phyloP scores from a whole-genome alignment of 257 asterid genomes.

The Solanum ossicruentum region DNA sequence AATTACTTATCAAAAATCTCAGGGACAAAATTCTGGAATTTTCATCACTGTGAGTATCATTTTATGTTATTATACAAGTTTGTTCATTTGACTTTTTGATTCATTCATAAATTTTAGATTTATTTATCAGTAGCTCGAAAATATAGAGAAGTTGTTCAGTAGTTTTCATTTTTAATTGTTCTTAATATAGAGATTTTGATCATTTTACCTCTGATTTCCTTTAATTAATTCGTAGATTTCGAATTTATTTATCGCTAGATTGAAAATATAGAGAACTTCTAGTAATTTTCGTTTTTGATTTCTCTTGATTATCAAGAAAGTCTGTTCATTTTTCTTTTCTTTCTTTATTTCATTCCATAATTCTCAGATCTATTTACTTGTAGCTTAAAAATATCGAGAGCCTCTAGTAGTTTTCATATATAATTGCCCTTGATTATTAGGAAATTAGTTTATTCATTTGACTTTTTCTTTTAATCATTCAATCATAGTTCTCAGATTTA shows the following conservation, averaged over 20 bases:
- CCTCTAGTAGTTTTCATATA: not conserved
- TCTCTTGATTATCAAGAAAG: not conserved
- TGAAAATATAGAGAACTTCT: not conserved
- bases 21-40: conserved; percentile 32
- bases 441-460: not conserved
- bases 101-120: not conserved
- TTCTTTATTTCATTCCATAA: not conserved
- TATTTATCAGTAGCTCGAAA: not conserved
- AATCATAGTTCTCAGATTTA: too few relatives aligned
- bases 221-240: not conserved
- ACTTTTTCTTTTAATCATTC: too few relatives aligned
- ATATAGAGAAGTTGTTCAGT: not conserved
- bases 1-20: conserved; percentile 1
- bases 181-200: too few relatives aligned
- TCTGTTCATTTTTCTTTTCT: not conserved
- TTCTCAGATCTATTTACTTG: not conserved
- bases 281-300: not conserved
- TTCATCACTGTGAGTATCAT: conserved; percentile 26
- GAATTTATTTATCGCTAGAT: not conserved
- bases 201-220: not conserved
- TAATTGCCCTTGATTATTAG: not conserved
- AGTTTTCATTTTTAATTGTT: not conserved
- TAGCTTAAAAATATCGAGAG: not conserved
- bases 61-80: not conserved
- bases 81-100: not conserved